A percentile compares a stretch with the other conserved stretches of the same genome.
Evolutionary conservation across 257 asterid species (phyloP).

Genomic region (Knoxia roxburghii): DNA sequence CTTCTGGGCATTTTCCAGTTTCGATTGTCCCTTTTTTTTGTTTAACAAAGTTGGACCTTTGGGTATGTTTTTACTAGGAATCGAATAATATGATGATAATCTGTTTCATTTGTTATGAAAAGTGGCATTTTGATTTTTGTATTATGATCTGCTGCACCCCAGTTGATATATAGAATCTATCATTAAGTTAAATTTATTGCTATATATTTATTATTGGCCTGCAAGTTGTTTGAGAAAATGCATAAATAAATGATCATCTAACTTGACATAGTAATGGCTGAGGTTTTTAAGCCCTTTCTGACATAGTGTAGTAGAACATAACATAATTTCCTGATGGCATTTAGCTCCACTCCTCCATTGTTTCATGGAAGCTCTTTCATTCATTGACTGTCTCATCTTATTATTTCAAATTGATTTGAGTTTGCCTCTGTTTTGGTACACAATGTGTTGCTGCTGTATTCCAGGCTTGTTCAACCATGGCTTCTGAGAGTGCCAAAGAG

Average conservation of each 20-base stretch:
- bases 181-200: no score
- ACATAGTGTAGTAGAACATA: no score
- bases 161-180: no score
- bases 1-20: neutral
- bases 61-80: neutral
- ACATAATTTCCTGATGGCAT: no score
- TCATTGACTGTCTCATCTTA: neutral
- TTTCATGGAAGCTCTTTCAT: neutral
- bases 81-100: neutral
- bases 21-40: neutral
- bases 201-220: no score
- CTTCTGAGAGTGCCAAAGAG: constrained; percentile 21
- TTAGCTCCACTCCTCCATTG: no score
- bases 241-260: no score
- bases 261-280: no score
- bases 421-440: neutral
- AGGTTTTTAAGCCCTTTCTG: no score
- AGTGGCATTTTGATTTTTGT: neutral
- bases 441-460: neutral
- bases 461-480: constrained; percentile 27
- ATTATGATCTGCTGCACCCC: neutral
- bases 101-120: neutral
- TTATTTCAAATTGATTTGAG: neutral
- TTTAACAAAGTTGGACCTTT: neutral
- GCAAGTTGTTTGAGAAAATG: no score